phyloP scores from a whole-genome alignment of 2,329 filamentous ascomycete species.

The Xylaria sp. region DNA sequence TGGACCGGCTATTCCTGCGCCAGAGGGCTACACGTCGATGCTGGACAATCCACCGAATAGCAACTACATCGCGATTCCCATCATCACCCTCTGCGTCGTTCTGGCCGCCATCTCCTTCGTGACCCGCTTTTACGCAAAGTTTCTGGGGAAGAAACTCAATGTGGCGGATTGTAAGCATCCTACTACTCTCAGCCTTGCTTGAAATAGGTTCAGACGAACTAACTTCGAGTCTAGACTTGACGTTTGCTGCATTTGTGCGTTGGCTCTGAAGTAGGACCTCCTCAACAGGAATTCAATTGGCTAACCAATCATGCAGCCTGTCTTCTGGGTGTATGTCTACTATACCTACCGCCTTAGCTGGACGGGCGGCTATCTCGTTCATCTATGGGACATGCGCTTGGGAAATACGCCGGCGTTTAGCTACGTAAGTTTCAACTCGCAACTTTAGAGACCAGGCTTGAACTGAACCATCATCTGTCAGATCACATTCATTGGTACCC shows the following conservation, averaged over 20 bases:
- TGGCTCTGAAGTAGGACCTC: not conserved
- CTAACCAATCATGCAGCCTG: constrained; percentile 11
- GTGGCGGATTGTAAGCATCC: constrained; percentile 17
- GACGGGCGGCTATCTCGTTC: constrained; percentile 31
- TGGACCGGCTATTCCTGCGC: constrained; percentile 17
- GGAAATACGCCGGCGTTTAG: constrained; percentile 14
- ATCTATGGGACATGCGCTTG: constrained; percentile 29
- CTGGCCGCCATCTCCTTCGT: constrained; percentile 4
- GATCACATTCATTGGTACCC: constrained; percentile 17
- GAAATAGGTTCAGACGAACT: not conserved
- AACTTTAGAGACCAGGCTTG: not conserved
- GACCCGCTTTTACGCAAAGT: constrained; percentile 31
- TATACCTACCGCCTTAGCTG: constrained; percentile 27
- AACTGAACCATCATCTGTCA: not conserved
- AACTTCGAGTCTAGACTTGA: constrained; percentile 2
- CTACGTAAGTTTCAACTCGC: constrained; percentile 14
- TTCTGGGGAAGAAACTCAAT: constrained; percentile 16
- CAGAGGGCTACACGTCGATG: constrained; percentile 2
- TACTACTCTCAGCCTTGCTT: not conserved
- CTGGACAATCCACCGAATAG: constrained; percentile 26
- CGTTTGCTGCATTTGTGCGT: constrained; percentile 16
- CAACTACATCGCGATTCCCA: constrained; percentile 22
- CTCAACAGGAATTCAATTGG: not conserved
- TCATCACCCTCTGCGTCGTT: constrained; percentile 20
- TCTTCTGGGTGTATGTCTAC: constrained; percentile 28